Evolutionary conservation across 805 yeast species (phyloP).

Genomic region (Limtongozyma cylindracea): DNA sequence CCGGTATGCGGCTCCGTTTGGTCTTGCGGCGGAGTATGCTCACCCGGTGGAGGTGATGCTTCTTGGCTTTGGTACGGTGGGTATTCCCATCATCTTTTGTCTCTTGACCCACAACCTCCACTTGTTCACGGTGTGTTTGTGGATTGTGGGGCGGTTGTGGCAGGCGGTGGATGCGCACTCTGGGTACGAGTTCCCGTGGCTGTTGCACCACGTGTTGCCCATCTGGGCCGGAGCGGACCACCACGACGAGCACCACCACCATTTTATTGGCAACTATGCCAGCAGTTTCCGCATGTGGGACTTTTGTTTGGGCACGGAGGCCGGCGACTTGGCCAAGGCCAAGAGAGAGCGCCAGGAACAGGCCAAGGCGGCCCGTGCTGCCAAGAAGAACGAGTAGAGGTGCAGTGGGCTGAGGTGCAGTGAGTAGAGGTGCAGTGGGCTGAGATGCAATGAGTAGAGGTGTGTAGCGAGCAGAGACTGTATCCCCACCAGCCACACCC

Average conservation of each 20-base stretch:
- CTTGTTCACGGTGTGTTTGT: constrained; percentile 64
- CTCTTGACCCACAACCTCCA: constrained; percentile 51
- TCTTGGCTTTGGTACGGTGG: constrained; percentile 89
- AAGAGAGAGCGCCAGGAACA: constrained; percentile 61
- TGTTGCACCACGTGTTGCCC: constrained; percentile 76
- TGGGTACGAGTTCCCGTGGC: constrained; percentile 96
- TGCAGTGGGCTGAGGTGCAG: too few relatives aligned
- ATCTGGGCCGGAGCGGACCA: constrained; percentile 98
- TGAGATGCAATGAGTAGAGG: too few relatives aligned
- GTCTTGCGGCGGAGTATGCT: constrained; percentile 92
- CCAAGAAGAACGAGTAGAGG: too few relatives aligned
- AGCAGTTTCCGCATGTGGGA: constrained; percentile 96
- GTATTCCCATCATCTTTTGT: constrained; percentile 75
- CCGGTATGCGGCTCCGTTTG: constrained; percentile 94
- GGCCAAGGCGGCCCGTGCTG: too few relatives aligned
- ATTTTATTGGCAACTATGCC: constrained; percentile 87
- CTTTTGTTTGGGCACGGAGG: constrained; percentile 61
- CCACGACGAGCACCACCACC: constrained; percentile 93
- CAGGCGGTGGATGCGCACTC: constrained; percentile 98
- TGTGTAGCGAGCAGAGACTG: too few relatives aligned
- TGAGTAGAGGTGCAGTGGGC: too few relatives aligned
- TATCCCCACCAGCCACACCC: too few relatives aligned
- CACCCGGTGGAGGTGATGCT: constrained; percentile 86
- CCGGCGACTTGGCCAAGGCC: constrained; percentile 58
- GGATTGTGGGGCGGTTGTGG: constrained; percentile 74